Conservation (phyloP, 164 flowering plant species). For the Dillenia suffruticosa region DNA sequence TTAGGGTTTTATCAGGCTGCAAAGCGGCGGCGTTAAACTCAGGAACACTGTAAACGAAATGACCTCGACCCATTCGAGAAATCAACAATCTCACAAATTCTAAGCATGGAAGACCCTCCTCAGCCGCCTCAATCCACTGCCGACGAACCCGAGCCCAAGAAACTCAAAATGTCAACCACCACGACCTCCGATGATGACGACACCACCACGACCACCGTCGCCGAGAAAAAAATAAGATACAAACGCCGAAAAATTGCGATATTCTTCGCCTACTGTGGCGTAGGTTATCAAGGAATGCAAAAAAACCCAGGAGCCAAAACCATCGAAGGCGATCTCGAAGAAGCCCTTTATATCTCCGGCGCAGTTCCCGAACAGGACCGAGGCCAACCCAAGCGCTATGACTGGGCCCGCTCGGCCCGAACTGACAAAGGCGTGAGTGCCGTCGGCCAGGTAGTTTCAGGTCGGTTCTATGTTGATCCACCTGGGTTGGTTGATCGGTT, state of each 20-base stretch:
- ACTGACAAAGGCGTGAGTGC: constrained; percentile 99
- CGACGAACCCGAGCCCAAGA: constrained; percentile 46
- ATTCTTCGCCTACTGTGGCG: constrained; percentile 91
- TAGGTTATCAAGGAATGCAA: constrained; percentile 97
- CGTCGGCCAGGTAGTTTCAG: constrained; percentile 92
- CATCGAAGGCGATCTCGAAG: constrained; percentile 93
- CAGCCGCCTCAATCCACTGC: constrained; percentile 13
- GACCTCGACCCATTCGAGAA: too few species aligned
- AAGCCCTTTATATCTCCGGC: constrained; percentile 72
- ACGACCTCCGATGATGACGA: constrained; percentile 40
- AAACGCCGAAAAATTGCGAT: constrained; percentile 90
- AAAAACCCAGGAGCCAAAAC: constrained; percentile 97
- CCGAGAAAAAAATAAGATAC: constrained; percentile 40
- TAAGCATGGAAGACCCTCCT: constrained; percentile 21
- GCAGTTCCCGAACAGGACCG: constrained; percentile 78
- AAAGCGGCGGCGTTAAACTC: too few species aligned
- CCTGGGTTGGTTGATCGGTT: constrained; percentile 76
- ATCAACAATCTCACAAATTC: too few species aligned
- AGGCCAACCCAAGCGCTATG: constrained; percentile 53
- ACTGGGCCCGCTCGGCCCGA: constrained; percentile 92
- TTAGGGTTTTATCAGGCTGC: too few species aligned
- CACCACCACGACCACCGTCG: constrained; percentile 9
- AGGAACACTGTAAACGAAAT: too few species aligned
- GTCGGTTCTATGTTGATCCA: constrained; percentile 81
- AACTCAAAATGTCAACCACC: constrained; percentile 67